Conservation (phyloP, 1,139 yeast species). For the Hyphopichia khmerensis region DNA sequence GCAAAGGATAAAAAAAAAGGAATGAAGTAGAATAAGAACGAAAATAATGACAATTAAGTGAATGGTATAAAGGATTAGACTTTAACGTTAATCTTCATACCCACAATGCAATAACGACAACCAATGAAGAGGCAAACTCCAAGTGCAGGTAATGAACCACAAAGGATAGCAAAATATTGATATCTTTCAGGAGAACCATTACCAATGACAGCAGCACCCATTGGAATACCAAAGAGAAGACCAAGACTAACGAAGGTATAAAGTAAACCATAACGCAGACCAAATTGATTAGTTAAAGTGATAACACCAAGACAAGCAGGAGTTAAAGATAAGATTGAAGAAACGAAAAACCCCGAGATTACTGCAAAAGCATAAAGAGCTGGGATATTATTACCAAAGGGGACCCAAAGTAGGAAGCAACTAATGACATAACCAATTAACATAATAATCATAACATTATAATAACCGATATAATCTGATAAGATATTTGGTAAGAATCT, state of each 20-base stretch:
- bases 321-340: constrained; percentile 46
- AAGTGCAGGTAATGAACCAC: constrained; percentile 18
- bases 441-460: constrained; percentile 50
- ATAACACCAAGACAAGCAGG: constrained; percentile 54
- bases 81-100: constrained; percentile 19
- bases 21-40: too few relatives aligned
- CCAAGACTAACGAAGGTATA: constrained; percentile 45
- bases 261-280: constrained; percentile 47
- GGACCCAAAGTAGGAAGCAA: constrained; percentile 50
- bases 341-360: constrained; percentile 52
- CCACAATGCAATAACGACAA: constrained; percentile 22
- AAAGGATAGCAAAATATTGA: constrained; percentile 23
- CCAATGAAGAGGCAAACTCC: constrained; percentile 20
- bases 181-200: constrained; percentile 23
- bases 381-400: constrained; percentile 45
- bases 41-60: neutral
- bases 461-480: constrained; percentile 55
- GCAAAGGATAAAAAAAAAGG: too few relatives aligned
- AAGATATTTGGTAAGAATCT: constrained; percentile 57
- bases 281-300: constrained; percentile 48
- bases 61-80: constrained; percentile 8
- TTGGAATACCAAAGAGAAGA: constrained; percentile 46
- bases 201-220: constrained; percentile 51
- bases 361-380: constrained; percentile 48
- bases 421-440: constrained; percentile 40